phyloP scores from a whole-genome alignment of 2,329 filamentous ascomycete species.

The Fusarium mexicanum region DNA sequence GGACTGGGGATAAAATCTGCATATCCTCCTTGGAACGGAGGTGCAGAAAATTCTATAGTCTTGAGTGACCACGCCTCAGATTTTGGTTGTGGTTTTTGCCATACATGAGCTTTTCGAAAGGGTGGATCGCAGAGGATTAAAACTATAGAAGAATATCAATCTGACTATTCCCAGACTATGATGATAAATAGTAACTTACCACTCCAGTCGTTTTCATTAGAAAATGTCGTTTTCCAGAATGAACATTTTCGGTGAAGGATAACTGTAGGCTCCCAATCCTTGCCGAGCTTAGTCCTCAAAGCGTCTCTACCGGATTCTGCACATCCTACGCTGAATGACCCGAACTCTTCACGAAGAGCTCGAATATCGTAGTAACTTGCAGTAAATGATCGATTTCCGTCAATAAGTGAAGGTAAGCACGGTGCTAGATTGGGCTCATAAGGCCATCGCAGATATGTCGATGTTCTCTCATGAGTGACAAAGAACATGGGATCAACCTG shows the following conservation, averaged over 20 bases:
- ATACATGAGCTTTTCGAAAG: neutral
- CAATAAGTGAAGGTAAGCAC: neutral
- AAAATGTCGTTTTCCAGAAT: neutral
- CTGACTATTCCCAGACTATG: neutral
- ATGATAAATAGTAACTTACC: neutral
- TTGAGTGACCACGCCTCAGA: neutral
- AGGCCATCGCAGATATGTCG: conserved; percentile 3
- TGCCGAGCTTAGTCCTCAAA: neutral
- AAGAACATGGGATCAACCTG: conserved; percentile 3
- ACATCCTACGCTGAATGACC: neutral
- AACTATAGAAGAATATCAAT: neutral
- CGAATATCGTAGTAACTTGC: neutral
- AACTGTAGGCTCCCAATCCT: neutral
- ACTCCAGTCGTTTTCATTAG: neutral
- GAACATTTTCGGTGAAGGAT: conserved; percentile 4
- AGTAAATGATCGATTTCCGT: neutral
- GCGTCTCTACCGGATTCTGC: neutral
- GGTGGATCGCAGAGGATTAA: neutral
- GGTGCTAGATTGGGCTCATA: conserved; percentile 5
- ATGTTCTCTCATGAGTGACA: conserved; percentile 3
- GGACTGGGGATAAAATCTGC: neutral
- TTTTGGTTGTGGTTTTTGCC: neutral
- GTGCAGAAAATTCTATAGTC: neutral
- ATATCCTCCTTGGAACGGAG: conserved; percentile 2
- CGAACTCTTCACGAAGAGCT: neutral